Conservation (phyloP, 495 filamentous ascomycete species). For the Jackrogersella minutella region DNA sequence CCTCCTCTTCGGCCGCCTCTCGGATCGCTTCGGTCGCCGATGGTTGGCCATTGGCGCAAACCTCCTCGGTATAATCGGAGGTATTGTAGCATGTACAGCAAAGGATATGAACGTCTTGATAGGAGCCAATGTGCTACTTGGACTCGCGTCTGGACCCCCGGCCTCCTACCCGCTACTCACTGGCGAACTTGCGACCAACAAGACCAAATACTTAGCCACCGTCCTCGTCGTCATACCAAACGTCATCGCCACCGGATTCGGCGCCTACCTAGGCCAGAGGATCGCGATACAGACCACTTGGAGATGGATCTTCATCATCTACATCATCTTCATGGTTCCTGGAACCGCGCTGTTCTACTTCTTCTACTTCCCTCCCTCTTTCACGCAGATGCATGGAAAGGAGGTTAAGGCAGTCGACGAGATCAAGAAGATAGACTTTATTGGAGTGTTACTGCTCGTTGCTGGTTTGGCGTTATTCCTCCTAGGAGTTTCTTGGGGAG, state of each 20-base stretch:
- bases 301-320: constrained; percentile 55
- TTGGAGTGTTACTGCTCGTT: constrained; percentile 45
- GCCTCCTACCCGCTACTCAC: constrained; percentile 52
- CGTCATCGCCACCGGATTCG: constrained; percentile 47
- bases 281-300: constrained; percentile 48
- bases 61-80: constrained; percentile 48
- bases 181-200: constrained; percentile 55
- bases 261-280: constrained; percentile 19
- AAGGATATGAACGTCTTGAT: constrained; percentile 51
- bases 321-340: constrained; percentile 44
- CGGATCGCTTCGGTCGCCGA: constrained; percentile 60
- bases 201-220: constrained; percentile 47
- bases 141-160: constrained; percentile 49
- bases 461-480: constrained; percentile 52
- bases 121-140: constrained; percentile 42
- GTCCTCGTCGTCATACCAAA: constrained; percentile 50
- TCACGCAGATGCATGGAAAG: constrained; percentile 40
- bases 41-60: constrained; percentile 52
- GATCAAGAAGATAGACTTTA: constrained; percentile 54
- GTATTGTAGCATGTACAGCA: constrained; percentile 50
- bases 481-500: constrained; percentile 60
- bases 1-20: constrained; percentile 56
- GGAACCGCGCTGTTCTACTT: constrained; percentile 41
- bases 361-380: constrained; percentile 48
- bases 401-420: constrained; percentile 24